Percentiles rank a stretch among this genome's conserved stretches.
phyloP scores from a whole-genome alignment of 2,329 filamentous ascomycete species.

The Sclerotinia spermophila region DNA sequence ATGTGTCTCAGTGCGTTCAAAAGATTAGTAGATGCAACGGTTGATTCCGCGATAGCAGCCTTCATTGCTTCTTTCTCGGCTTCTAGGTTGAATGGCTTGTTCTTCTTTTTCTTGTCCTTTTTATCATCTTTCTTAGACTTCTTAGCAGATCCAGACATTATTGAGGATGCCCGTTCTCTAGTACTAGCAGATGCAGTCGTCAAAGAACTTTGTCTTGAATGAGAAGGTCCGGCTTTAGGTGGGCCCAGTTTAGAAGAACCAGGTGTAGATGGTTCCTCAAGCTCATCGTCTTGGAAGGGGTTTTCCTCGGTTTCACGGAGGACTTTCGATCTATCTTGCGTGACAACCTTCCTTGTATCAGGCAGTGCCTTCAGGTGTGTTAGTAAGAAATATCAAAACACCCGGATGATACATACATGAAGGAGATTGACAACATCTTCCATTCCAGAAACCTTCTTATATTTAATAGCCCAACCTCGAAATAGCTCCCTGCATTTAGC shows the following conservation, averaged over 20 bases:
- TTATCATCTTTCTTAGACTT: constrained; percentile 41
- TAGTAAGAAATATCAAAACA: constrained; percentile 16
- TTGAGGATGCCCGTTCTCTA: constrained; percentile 24
- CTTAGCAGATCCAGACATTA: constrained; percentile 33
- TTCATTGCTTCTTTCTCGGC: constrained; percentile 86
- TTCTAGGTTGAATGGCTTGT: constrained; percentile 74
- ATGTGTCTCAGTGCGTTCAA: constrained; percentile 83
- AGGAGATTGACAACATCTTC: constrained; percentile 77
- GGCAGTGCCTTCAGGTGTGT: constrained; percentile 51
- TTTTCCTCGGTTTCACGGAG: constrained; percentile 73
- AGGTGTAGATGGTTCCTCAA: constrained; percentile 44
- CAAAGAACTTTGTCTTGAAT: constrained; percentile 25
- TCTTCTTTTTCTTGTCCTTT: constrained; percentile 52
- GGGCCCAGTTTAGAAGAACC: constrained; percentile 9
- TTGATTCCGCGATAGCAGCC: constrained; percentile 81
- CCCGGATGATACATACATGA: constrained; percentile 42
- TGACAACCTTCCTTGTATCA: constrained; percentile 66
- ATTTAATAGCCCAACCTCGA: constrained; percentile 77
- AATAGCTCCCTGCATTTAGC: constrained; percentile 87
- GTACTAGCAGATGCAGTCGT: constrained; percentile 18
- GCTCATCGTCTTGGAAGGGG: constrained; percentile 65
- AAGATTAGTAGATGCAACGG: constrained; percentile 86
- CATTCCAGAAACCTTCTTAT: constrained; percentile 76
- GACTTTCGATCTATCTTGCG: constrained; percentile 76
- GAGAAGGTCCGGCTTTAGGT: constrained; percentile 20